phyloP scores from a whole-genome alignment of 352 stramenopile species.

The Phytopythium chamaehyphon region DNA sequence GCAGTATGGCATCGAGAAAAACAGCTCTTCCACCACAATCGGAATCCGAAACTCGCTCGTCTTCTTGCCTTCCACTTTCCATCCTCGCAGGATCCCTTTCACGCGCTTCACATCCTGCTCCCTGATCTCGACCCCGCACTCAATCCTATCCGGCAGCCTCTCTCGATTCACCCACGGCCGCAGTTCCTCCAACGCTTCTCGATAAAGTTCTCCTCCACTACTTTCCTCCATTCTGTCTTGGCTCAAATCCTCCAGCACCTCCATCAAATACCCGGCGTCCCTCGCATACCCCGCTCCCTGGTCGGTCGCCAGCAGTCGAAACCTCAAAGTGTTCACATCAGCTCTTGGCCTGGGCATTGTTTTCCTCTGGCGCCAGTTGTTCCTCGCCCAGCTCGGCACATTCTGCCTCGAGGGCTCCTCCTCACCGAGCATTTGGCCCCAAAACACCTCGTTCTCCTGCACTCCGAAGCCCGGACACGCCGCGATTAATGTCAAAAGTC shows the following conservation, averaged over 20 bases:
- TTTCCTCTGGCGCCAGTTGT: constrained; percentile 13
- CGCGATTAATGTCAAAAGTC: constrained; percentile 12
- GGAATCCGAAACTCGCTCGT: neutral
- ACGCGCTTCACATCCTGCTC: neutral
- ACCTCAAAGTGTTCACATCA: neutral
- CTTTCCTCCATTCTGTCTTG: neutral
- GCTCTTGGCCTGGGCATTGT: constrained; percentile 1
- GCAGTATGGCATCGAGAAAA: neutral
- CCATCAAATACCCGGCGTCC: neutral
- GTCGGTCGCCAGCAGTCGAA: neutral
- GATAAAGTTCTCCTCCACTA: neutral
- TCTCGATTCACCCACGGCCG: constrained; percentile 1
- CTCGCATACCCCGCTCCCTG: neutral
- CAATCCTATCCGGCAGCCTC: neutral
- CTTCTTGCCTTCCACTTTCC: neutral
- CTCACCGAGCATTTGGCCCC: constrained; percentile 12
- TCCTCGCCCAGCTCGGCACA: constrained; percentile 8
- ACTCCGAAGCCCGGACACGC: constrained; percentile 13
- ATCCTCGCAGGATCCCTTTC: neutral
- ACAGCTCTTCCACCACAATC: neutral
- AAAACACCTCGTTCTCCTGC: constrained; percentile 14
- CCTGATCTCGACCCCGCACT: constrained; percentile 1
- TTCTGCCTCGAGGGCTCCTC: constrained; percentile 1
- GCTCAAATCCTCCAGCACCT: neutral
- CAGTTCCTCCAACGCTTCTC: neutral